Evolutionary conservation across 495 filamentous ascomycete genomes (phyloP), one percentile per base, ranked within the genome.

Genomic region (Massariosphaeria phaeospora): DNA sequence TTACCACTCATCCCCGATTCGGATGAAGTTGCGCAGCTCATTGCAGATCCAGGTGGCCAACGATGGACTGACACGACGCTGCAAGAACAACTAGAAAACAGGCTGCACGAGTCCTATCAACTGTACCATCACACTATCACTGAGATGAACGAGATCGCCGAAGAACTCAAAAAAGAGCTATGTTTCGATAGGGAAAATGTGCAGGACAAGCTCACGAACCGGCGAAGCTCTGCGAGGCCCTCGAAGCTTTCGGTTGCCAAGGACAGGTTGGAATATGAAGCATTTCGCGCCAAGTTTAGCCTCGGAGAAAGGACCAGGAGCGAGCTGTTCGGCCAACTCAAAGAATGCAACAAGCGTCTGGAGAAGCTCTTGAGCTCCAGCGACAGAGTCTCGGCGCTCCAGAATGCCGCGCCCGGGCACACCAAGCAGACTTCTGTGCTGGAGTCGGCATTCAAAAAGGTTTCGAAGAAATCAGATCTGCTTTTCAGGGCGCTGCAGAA

Each of bases 401-500:
- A 39, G 25, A 23, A 49, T 4, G 31, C 20, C n/a, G 53, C 29
- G 7, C 13, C 18, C 27, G 1, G 1, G n/a, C 18, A 12, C 20
- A 33, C n/a, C 9, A 59, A 47, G 24, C 15, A 25, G 3, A 23
- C 33, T 0, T 42, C 48, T 11, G 47, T n/a, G 3, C 39, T 59
- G 15, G 56, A 52, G 21, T 24, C 18, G 0, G 48, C 48, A 15
- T 40, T 52, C 12, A 41, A 34, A 24, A 40, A 48, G 12, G 33
- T 18, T 2, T 52, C 30, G 21, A 52, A 35, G 27, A 46, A 40
- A 63, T 59, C 25, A 25, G 67, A 48, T 21, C 39, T 11, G 0
- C 27, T 75, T 0, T 72, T 69, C 51, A 61, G 56, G 2, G 70
- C 70, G 15, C 49, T 75, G 2, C 46, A 48, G 36, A 59, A 61